Conservation (phyloP, 2,329 filamentous ascomycete species). For the Hymenoscyphus occultus region DNA sequence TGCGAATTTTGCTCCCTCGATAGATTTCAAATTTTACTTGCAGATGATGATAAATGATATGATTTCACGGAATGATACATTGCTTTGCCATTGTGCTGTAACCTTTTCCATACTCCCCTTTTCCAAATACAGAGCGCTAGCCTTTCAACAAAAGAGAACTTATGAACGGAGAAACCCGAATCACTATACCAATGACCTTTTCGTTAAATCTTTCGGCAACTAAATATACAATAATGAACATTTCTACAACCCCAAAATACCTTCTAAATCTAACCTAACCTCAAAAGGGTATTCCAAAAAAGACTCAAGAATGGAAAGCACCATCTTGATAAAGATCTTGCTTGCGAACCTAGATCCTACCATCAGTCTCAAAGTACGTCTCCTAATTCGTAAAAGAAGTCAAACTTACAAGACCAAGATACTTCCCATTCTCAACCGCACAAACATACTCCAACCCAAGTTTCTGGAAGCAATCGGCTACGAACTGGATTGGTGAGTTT, state of each 20-base stretch:
- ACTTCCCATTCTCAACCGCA: background rate
- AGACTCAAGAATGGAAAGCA: background rate
- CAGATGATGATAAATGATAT: too few species aligned
- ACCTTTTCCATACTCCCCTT: too few species aligned
- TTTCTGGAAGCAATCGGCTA: background rate
- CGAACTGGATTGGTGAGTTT: background rate
- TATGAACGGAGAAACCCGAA: too few species aligned
- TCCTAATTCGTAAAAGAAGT: background rate
- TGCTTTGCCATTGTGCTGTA: too few species aligned
- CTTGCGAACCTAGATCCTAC: background rate
- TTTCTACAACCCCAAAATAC: background rate
- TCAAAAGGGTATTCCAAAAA: background rate
- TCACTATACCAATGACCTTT: too few species aligned
- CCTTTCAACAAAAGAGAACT: too few species aligned
- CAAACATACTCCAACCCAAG: background rate
- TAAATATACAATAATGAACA: too few species aligned
- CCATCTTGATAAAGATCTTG: background rate
- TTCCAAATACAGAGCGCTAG: too few species aligned
- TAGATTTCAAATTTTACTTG: too few species aligned
- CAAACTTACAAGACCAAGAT: background rate
- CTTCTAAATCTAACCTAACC: background rate
- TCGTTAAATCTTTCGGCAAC: too few species aligned
- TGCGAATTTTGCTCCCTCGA: too few species aligned
- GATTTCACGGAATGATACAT: too few species aligned
- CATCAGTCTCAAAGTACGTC: background rate